Evolutionary conservation across 2,329 filamentous ascomycete genomes (phyloP).

Genomic region (Microdochium nivale): DNA sequence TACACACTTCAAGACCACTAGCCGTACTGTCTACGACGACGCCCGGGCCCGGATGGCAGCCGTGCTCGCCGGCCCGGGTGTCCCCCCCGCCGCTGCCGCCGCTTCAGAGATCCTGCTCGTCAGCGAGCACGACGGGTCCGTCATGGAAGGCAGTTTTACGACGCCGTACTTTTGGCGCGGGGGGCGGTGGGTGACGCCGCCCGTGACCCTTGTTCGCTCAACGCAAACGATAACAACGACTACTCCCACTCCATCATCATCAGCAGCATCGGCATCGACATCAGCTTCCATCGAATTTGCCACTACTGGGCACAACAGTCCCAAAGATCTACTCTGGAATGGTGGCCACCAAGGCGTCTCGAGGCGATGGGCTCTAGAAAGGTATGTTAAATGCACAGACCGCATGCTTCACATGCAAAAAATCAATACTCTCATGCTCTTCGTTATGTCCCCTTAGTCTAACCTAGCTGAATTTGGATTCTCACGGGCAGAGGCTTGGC

Average conservation of each 20-base stretch:
- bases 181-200: slow-evolving; percentile 73
- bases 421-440: too few relatives aligned
- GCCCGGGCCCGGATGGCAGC: slow-evolving; percentile 49
- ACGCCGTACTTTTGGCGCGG: slow-evolving; percentile 73
- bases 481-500: slow-evolving; percentile 42
- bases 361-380: slow-evolving; percentile 72
- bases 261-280: too few relatives aligned
- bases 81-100: slow-evolving; percentile 22
- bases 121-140: slow-evolving; percentile 46
- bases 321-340: slow-evolving; percentile 30
- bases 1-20: slow-evolving; percentile 81
- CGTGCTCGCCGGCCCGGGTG: slow-evolving; percentile 30
- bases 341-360: slow-evolving; percentile 81
- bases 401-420: too few relatives aligned
- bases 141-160: slow-evolving; percentile 82
- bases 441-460: too few relatives aligned
- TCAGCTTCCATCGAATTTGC: background rate
- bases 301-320: slow-evolving; percentile 15
- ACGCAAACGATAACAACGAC: too few relatives aligned
- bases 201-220: slow-evolving; percentile 31
- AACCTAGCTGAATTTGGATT: background rate
- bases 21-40: slow-evolving; percentile 60
- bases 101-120: slow-evolving; percentile 68
- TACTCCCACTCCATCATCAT: too few relatives aligned
- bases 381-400: slow-evolving; percentile 35